Base-by-base conservation (phyloP, 2,329 filamentous ascomycete species). In the Shiraia bambusicola region DNA sequence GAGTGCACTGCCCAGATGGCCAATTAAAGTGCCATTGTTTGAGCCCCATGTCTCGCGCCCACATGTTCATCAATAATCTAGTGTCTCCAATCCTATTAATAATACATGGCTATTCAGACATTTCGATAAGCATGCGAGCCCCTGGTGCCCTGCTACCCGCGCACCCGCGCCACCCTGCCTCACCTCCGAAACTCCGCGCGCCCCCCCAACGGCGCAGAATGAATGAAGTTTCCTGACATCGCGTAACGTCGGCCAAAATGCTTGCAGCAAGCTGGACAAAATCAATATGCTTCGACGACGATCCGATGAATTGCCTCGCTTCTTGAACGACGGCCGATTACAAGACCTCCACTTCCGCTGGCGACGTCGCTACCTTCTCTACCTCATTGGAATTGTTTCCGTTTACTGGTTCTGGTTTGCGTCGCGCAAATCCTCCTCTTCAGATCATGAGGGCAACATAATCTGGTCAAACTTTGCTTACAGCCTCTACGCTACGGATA, bases 391-490 rank as follows among this genome's bases (percentile, higher is more conserved):
- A 40, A 47, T 65, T 29, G 26, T 65, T 25, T 43, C 64, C 39
- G 19, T 62, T 12, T 63, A 54, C 47, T 67, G 59, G 57, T 24
- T 63, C 25, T 32, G 60, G 34, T 59, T 59, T 34, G 56, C 58
- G 7, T 49, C 45, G 24, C 39, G 46, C 37, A 41, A 40, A 19
- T 25, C 34, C 7, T 13, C 39, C 15, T 24, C 38, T 15, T 26
- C 46, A 32, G 40, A 45, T 14, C 40, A 44, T 15, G 46, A 50
- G 14, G 39, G 25, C 6, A 43, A 19, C 12, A 40, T 73, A 42
- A 65, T 70, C 40, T 72, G 70, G 69, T 61, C 52, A 6, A 59
- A 57, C 15, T 72, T 61, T 44, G 72, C 72, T 12, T 74, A 74
- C 49, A 68, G 64, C 25, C 59, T 72, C 29, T 73, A 73, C 50